Evolutionary conservation across 768 basidiomycete genomes (phyloP).

Genomic region (Suillus americanus): DNA sequence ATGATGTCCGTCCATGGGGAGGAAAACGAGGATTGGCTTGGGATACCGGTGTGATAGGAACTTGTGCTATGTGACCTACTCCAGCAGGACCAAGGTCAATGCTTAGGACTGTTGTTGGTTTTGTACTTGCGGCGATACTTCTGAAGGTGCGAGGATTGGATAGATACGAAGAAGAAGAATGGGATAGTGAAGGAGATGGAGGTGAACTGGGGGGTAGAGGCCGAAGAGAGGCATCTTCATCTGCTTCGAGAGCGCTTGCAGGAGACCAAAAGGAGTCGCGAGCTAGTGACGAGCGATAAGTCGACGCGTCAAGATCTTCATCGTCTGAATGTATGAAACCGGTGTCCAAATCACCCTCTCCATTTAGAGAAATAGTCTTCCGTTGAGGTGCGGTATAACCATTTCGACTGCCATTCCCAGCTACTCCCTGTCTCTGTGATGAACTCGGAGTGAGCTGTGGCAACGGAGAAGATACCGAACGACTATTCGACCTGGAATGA

Average conservation of each 20-base stretch:
- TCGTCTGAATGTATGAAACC: constrained; percentile 36
- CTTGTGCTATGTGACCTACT: constrained; percentile 92
- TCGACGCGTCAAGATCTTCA: constrained; percentile 46
- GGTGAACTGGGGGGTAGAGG: constrained; percentile 88
- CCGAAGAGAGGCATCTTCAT: constrained; percentile 91
- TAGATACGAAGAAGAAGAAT: constrained; percentile 80
- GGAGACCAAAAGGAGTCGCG: constrained; percentile 82
- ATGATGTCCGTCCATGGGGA: constrained; percentile 61
- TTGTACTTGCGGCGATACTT: constrained; percentile 85
- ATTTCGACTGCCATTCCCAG: constrained; percentile 15
- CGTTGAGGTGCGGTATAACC: constrained; percentile 34
- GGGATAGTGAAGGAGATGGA: constrained; percentile 83
- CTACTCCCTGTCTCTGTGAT: constrained; percentile 27
- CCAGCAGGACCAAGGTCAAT: constrained; percentile 79
- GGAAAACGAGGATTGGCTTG: constrained; percentile 50
- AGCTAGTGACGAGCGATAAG: constrained; percentile 57
- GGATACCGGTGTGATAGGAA: constrained; percentile 58
- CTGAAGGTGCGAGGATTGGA: constrained; percentile 80
- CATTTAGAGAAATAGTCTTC: constrained; percentile 67
- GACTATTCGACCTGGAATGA: constrained; percentile 24
- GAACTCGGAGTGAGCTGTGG: constrained; percentile 18
- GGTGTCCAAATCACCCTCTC: constrained; percentile 46
- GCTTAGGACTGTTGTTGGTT: constrained; percentile 92
- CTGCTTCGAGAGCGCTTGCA: constrained; percentile 74
- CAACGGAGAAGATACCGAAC: constrained; percentile 30